A percentile compares a stretch with the other conserved stretches of the same genome.
phyloP scores from a whole-genome alignment of 371 early-diverging fungal genomes.

The Mucor mucedo region DNA sequence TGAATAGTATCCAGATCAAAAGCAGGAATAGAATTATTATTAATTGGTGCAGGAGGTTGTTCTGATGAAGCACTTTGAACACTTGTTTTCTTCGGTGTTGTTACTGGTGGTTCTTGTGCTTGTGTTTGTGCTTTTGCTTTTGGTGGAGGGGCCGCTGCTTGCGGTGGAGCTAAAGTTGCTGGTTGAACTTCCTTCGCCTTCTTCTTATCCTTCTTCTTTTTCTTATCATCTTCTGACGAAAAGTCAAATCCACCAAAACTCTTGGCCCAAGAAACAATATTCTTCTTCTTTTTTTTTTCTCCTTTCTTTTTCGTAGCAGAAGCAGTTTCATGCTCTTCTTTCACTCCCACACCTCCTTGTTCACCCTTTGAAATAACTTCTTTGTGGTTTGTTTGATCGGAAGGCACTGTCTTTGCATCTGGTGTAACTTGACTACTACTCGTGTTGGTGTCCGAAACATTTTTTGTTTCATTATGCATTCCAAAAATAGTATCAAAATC shows the following conservation, averaged over 20 bases:
- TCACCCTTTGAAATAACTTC: conserved; percentile 13
- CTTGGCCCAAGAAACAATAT: conserved; percentile 37
- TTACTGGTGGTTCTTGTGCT: neutral
- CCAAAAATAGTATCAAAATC: conserved; percentile 28
- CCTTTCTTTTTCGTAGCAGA: conserved; percentile 16
- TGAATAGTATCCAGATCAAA: conserved; percentile 28
- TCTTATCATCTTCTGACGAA: conserved; percentile 15
- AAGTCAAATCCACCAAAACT: conserved; percentile 47
- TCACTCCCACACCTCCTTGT: conserved; percentile 9
- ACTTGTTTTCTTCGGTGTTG: neutral
- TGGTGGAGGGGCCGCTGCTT: too few relatives aligned
- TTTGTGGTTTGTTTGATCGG: neutral
- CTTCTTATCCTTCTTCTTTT: conserved; percentile 24
- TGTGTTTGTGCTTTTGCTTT: too few relatives aligned
- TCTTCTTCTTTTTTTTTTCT: conserved; percentile 36
- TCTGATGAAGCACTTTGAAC: neutral
- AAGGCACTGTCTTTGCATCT: neutral
- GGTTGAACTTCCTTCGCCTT: conserved; percentile 4
- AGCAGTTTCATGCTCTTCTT: neutral
- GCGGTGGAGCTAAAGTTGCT: too few relatives aligned
- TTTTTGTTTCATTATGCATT: neutral
- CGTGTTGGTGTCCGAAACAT: conserved; percentile 2
- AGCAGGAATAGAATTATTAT: neutral
- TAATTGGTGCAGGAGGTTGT: neutral
- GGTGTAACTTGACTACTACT: conserved; percentile 1